phyloP scores from a whole-genome alignment of 1,284 basidiomycete genomes.

The Pseudozyma pruni region DNA sequence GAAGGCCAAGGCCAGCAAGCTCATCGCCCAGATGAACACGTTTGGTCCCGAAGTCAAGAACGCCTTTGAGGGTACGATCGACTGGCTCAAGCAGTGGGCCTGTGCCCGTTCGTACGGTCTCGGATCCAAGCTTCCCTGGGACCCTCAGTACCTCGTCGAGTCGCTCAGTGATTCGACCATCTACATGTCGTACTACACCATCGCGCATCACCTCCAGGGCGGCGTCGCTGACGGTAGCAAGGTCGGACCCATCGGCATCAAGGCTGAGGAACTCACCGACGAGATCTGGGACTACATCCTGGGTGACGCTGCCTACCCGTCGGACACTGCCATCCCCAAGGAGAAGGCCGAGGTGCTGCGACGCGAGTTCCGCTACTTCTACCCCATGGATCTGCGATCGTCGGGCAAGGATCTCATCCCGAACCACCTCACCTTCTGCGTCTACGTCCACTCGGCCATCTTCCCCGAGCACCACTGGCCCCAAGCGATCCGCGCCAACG shows the following conservation, averaged over 20 bases:
- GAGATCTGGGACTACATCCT: slow-evolving; percentile 97
- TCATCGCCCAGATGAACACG: slow-evolving; percentile 87
- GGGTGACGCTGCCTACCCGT: slow-evolving; percentile 80
- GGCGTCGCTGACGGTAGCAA: slow-evolving; percentile 78
- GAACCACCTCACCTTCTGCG: slow-evolving; percentile 93
- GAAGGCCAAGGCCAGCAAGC: slow-evolving; percentile 86
- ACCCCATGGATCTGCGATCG: slow-evolving; percentile 96
- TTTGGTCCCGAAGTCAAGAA: slow-evolving; percentile 89
- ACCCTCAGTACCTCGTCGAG: slow-evolving; percentile 94
- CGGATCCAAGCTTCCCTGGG: slow-evolving; percentile 96
- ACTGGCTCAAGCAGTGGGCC: slow-evolving; percentile 98
- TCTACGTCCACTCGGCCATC: slow-evolving; percentile 93
- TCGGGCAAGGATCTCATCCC: slow-evolving; percentile 99
- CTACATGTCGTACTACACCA: slow-evolving; percentile 98
- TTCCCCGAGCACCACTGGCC: slow-evolving; percentile 97
- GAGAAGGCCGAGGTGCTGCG: slow-evolving; percentile 86
- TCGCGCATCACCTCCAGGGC: slow-evolving; percentile 74
- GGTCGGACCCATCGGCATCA: slow-evolving; percentile 85
- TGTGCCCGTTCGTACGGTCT: slow-evolving; percentile 97
- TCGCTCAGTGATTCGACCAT: slow-evolving; percentile 97
- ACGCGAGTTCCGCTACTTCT: slow-evolving; percentile 96
- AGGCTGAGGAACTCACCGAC: slow-evolving; percentile 92
- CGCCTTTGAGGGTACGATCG: slow-evolving; percentile 88
- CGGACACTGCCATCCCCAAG: slow-evolving; percentile 74
- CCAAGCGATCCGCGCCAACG: slow-evolving; percentile 89